Base-by-base conservation (phyloP, 78 protist species). In the Dictyostelium brefeldianum region DNA sequence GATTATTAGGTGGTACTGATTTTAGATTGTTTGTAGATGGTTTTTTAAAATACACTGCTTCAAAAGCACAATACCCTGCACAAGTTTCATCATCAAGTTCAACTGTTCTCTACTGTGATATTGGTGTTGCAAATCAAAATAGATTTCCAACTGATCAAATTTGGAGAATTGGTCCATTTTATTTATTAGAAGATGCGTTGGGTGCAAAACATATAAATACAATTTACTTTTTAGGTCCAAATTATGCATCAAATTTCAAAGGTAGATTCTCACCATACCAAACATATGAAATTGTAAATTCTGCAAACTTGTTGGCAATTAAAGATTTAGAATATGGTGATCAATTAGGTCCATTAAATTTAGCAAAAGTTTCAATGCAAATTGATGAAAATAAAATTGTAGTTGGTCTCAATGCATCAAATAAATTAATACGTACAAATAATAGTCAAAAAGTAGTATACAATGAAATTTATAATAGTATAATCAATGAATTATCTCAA, bases 181-280 rank as follows among this genome's bases (percentile, higher is more conserved):
- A 83, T 46, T 29, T 91, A 48, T 48, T 81, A 5, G 95, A 91
- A 7, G 90, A 81, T 54, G 20, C 90, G 6, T 20, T 91, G 2
- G 43, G 87, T 3, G 41, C 84, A 25, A 91, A 81, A n/a, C 84
- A 91, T 22, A 80, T 82, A 90, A 91, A 83, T 36, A 81, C 90
- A 0, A 81, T 91, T 48, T 91, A 81, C 43, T 80, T 81, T 51
- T 50, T 81, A 8, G 95, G 95, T 77, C 95, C 95, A 47, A 81
- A 91, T 27, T 91, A 91, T 65, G 64, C 77, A 36, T 27, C 74
- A 46, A 91, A 82, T 36, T 91, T 91, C 62, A 77, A 81, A 31
- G 89, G 95, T 43, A 47, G 93, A 17, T 87, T 87, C 67, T 87
- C 93, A 64, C 93, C 93, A 20, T 87, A 87, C 57, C 93, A 87